Evolutionary conservation across 768 basidiomycete genomes (phyloP), one percentile per base, ranked within the genome.

Genomic region (Heimioporus sp.): DNA sequence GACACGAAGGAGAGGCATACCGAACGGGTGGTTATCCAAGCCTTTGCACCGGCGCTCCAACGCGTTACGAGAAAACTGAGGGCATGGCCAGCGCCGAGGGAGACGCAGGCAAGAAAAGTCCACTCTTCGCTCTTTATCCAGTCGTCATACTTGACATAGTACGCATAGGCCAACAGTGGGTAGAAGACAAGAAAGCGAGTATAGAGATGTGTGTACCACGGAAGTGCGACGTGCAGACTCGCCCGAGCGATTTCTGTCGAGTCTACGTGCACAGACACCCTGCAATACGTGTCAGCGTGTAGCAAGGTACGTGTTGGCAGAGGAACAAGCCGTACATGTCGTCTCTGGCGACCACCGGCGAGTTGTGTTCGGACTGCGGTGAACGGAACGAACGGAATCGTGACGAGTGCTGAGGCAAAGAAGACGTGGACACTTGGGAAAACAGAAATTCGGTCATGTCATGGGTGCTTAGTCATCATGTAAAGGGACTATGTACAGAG

Each of bases 41-140:
- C 86, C 47, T 82, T 80, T 47, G 90, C 89, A 24, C 74, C 81
- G 11, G 86, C 78, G 64, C 83, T 93, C 97, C 97, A 99, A 58
- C 81, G 81, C 0, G 96, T 99, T 12, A 88, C 76, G 41, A 99
- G 76, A 71, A 94, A 99, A 63, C 90, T 93, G 51, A 99, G 79
- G 4, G 93, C 92, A 68, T 98, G 97, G 2, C 88, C 83, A 7
- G 82, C 87, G 19, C 90, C 90, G 9, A 99, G 80, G 4, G 83
- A 72, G 13, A 95, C 87, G 58, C 89, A 93, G 35, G 89, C 90
- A 19, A 98, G 80, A 66, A 98, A 99, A 0, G 97, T 96, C 95
- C 95, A 98, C 68, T 98, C 96, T 72, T 96, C 93, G 51, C 90
- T 91, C 63, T 86, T 80, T 49, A 98, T 74, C 89, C 91, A 97